Evolutionary conservation across 2,329 filamentous ascomycete species (phyloP), one percentile per base, ranked within the genome.

Genomic region (Penicillium sp.): DNA sequence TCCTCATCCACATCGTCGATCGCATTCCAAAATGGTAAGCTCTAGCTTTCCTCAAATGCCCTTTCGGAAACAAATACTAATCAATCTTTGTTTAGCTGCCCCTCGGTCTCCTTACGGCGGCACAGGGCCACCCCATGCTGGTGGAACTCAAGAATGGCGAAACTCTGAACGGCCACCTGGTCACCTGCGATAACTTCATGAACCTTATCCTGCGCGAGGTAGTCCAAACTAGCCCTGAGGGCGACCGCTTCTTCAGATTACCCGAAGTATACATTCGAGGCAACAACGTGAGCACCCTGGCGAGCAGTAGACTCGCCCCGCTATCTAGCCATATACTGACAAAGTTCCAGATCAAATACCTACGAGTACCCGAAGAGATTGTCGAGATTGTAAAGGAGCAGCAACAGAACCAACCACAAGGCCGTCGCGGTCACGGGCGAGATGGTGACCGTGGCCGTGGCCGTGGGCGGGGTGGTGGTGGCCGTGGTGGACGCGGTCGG

Each of bases 121-220:
- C 94, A 62, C 92, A 97, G 80, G 94, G 94, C 82, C 91, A 97
- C 73, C 93, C 94, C 4, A 97, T 97, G 89, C 87, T 96, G 53
- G 92, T 97, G 62, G 92, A 97, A 80, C 88, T 97, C 63, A 97
- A 97, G 81, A 96, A 93, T 70, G 92, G 92, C 78, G 92, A 99
- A 77, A 97, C 94, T 0, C 84, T 99, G 57, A 99, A 97, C 77
- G 94, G 94, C 60, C 91, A 97, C 70, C 81, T 99, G 56, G 89
- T 97, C 74, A 91, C 88, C 74, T 99, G 93, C 85, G 94, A 99
- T 75, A 99, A 93, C 45, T 99, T 94, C 91, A 99, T 99, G 94
- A 99, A 99, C 78, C 79, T 99, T 65, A 97, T 93, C 2, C 78
- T 99, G 63, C 96, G 94, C 75, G 94, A 97, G 74, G 95, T 99